Percentiles rank a stretch among this genome's conserved stretches.
phyloP scores from a whole-genome alignment of 768 basidiomycete species.

The Boletus coccyginus region DNA sequence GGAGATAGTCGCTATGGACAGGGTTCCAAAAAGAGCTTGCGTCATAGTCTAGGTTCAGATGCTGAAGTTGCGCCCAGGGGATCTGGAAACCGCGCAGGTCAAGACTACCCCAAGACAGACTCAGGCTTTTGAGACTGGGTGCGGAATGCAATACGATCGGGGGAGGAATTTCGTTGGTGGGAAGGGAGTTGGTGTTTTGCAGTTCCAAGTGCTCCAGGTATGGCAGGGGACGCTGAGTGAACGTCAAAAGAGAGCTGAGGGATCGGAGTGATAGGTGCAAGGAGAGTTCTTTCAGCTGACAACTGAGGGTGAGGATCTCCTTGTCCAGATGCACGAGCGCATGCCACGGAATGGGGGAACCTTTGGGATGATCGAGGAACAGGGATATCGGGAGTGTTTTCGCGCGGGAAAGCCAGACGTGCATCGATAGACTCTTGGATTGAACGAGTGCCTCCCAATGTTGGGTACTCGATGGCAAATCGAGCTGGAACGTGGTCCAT shows the following conservation, averaged over 20 bases:
- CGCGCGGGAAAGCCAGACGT: slow-evolving; percentile 30
- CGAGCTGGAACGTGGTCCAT: slow-evolving; percentile 24
- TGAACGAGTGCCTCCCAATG: slow-evolving; percentile 28
- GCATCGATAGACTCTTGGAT: slow-evolving; percentile 26
- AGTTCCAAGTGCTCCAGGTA: slow-evolving; percentile 25
- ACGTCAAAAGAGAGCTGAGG: slow-evolving; percentile 26
- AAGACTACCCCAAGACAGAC: slow-evolving; percentile 27
- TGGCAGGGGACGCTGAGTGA: slow-evolving; percentile 25
- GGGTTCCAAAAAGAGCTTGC: slow-evolving; percentile 30
- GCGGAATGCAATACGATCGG: slow-evolving; percentile 24
- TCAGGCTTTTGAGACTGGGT: slow-evolving; percentile 27
- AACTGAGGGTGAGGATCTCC: slow-evolving; percentile 25
- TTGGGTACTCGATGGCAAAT: slow-evolving; percentile 16
- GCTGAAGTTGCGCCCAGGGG: slow-evolving; percentile 28
- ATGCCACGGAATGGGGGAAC: slow-evolving; percentile 20
- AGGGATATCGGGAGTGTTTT: slow-evolving; percentile 30
- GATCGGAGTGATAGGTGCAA: slow-evolving; percentile 24
- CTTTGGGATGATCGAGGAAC: slow-evolving; percentile 21
- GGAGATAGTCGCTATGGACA: slow-evolving; percentile 28
- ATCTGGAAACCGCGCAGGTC: slow-evolving; percentile 26
- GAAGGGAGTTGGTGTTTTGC: slow-evolving; percentile 24
- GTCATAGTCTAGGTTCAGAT: slow-evolving; percentile 28
- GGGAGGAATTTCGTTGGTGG: slow-evolving; percentile 24
- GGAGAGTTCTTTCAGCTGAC: slow-evolving; percentile 18
- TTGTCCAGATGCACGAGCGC: slow-evolving; percentile 31